Evolutionary conservation across 106 monocot genomes (phyloP).

Genomic region (Amphibolis antarctica): DNA sequence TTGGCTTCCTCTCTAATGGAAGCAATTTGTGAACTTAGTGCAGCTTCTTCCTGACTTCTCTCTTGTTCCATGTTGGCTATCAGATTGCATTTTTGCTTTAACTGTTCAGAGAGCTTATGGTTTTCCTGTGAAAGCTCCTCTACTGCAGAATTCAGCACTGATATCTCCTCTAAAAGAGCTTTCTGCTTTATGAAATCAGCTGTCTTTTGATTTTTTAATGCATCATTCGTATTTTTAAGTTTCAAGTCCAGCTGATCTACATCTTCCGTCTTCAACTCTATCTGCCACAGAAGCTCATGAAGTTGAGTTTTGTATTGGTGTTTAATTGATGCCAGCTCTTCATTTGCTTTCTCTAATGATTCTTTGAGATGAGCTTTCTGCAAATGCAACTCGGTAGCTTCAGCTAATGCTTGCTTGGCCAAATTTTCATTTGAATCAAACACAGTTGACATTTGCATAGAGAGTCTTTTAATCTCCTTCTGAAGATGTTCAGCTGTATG

Average conservation of each 20-base stretch:
- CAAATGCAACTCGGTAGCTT: conserved; percentile 40
- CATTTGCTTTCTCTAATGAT: conserved; percentile 37
- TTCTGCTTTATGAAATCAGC: conserved; percentile 33
- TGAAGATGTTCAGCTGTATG: conserved; percentile 50
- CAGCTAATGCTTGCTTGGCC: conserved; percentile 41
- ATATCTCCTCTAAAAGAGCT: conserved; percentile 41
- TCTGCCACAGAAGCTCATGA: conserved; percentile 43
- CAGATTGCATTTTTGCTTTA: conserved; percentile 25
- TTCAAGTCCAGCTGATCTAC: conserved; percentile 38
- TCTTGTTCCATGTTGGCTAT: conserved; percentile 26
- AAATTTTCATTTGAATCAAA: conserved; percentile 60
- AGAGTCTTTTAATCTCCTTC: conserved; percentile 49
- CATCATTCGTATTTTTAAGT: conserved; percentile 43
- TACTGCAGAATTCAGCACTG: conserved; percentile 26
- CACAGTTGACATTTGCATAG: conserved; percentile 44
- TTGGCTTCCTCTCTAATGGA: conserved; percentile 27
- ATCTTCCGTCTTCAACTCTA: conserved; percentile 64
- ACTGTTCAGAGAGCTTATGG: conserved; percentile 21
- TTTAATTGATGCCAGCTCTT: conserved; percentile 36
- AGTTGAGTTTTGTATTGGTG: conserved; percentile 32
- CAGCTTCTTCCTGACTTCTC: conserved; percentile 19
- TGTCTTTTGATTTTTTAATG: conserved; percentile 42
- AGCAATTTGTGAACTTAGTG: conserved; percentile 24
- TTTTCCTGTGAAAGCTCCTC: conserved; percentile 42
- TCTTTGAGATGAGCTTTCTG: conserved; percentile 50